A percentile compares a stretch with the other conserved stretches of the same genome.
These are phyloP conservation scores for Penicillium sp. DNA, from an alignment of 2,329 filamentous ascomycete genomes.

Conservation along the genomic window DNA sequence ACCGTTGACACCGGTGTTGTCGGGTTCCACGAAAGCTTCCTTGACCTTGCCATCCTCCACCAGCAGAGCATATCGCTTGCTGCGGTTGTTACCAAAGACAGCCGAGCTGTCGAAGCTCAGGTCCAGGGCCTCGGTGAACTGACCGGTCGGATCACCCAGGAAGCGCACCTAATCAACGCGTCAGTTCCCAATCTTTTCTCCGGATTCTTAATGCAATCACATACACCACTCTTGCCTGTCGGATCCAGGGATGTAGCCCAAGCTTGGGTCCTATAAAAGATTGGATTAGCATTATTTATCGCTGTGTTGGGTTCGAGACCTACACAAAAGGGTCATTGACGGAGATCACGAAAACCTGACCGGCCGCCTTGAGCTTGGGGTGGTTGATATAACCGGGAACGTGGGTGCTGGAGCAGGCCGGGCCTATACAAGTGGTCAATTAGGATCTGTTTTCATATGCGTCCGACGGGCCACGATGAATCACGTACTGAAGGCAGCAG, in stretches of 20 bases:
- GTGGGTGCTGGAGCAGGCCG: conserved; percentile 62
- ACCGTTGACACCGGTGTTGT: conserved; percentile 79
- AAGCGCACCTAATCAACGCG: conserved; percentile 66
- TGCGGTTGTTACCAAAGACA: conserved; percentile 74
- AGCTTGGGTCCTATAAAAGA: conserved; percentile 79
- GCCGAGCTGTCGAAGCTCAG: conserved; percentile 71
- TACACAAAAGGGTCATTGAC: conserved; percentile 96
- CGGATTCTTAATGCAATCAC: conserved; percentile 34
- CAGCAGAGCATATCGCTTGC: conserved; percentile 82
- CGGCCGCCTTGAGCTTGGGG: conserved; percentile 69
- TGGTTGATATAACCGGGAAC: conserved; percentile 82
- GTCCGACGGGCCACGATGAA: too few species aligned
- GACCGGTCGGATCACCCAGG: conserved; percentile 71
- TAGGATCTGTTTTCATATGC: too few species aligned
- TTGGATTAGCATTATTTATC: too few species aligned
- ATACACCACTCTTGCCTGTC: conserved; percentile 65
- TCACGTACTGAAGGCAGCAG: conserved; percentile 64
- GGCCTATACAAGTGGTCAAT: conserved; percentile 39
- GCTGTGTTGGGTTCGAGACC: conserved; percentile 39
- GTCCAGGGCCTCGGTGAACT: conserved; percentile 78
- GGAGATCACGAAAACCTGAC: conserved; percentile 79
- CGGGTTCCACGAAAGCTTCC: conserved; percentile 74
- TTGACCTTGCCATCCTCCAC: conserved; percentile 81
- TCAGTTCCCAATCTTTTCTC: not conserved
- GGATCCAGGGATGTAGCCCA: conserved; percentile 78